A percentile compares a stretch with the other conserved stretches of the same genome.
Evolutionary conservation across 1,284 basidiomycete species (phyloP).

Genomic region (Cutaneotrichosporon daszewskae): DNA sequence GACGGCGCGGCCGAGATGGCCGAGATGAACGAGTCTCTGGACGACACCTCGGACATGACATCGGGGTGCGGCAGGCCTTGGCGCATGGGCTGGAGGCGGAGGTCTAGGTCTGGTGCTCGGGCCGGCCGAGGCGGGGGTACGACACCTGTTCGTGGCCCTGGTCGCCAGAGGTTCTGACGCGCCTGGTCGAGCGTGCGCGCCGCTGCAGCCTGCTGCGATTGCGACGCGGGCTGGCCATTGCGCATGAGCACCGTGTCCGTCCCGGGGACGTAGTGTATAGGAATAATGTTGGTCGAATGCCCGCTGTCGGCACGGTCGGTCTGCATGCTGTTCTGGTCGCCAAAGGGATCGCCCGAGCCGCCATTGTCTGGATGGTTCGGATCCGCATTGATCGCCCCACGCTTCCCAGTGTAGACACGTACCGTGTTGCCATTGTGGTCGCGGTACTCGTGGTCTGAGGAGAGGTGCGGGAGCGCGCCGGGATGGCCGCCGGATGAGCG

Average conservation of each 20-base stretch:
- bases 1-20: slow-evolving; percentile 34
- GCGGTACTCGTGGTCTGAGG: slow-evolving; percentile 34
- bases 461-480: slow-evolving; percentile 9
- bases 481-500: slow-evolving; percentile 3
- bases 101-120: slow-evolving; percentile 45
- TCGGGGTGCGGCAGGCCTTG: not conserved
- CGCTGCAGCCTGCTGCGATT: slow-evolving; percentile 18
- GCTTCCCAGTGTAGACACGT: slow-evolving; percentile 31
- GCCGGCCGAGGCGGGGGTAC: slow-evolving; percentile 38
- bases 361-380: slow-evolving; percentile 30
- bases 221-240: slow-evolving; percentile 6
- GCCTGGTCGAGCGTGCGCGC: slow-evolving; percentile 40
- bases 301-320: slow-evolving; percentile 30
- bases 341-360: slow-evolving; percentile 37
- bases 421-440: slow-evolving; percentile 32
- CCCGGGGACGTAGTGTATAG: slow-evolving; percentile 46
- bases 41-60: slow-evolving; percentile 5
- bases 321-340: slow-evolving; percentile 37
- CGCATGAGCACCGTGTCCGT: slow-evolving; percentile 13
- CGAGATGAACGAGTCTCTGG: slow-evolving; percentile 37
- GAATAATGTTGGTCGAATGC: slow-evolving; percentile 44
- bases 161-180: slow-evolving; percentile 38
- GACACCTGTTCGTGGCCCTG: too few species aligned
- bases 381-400: slow-evolving; percentile 38
- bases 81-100: slow-evolving; percentile 31